Evolutionary conservation across 345 rosid species (phyloP).

Genomic region (Hibiscus syriacus): DNA sequence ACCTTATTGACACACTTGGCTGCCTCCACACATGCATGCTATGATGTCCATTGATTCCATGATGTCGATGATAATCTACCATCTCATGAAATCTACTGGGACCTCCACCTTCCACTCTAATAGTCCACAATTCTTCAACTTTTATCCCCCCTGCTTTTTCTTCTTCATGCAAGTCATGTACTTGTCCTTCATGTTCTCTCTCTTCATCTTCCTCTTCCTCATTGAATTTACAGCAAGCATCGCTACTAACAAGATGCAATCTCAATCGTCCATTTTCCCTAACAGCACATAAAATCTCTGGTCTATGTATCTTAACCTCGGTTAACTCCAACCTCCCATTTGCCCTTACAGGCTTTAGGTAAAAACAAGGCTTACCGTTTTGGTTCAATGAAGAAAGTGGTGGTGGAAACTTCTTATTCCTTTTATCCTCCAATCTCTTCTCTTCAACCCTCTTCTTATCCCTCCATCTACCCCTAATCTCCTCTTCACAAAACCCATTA

Average conservation of each 20-base stretch:
- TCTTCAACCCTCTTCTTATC: slow-evolving; percentile 10
- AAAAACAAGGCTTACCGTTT: slow-evolving; percentile 52
- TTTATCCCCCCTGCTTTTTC: slow-evolving; percentile 7
- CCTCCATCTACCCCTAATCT: slow-evolving; percentile 18
- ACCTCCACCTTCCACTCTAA: slow-evolving; percentile 27
- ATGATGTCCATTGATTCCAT: neutral
- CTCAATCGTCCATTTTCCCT: slow-evolving; percentile 61
- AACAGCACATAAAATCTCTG: slow-evolving; percentile 44
- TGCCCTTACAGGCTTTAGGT: slow-evolving; percentile 50
- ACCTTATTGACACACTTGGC: slow-evolving; percentile 57
- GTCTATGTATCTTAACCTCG: slow-evolving; percentile 48
- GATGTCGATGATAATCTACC: slow-evolving; percentile 16
- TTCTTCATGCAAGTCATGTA: neutral
- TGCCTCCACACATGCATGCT: slow-evolving; percentile 32
- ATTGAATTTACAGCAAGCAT: neutral
- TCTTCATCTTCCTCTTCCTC: slow-evolving; percentile 9
- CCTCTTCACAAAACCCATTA: slow-evolving; percentile 3
- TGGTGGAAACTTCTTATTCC: slow-evolving; percentile 48
- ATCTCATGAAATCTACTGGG: slow-evolving; percentile 37
- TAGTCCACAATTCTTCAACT: slow-evolving; percentile 24
- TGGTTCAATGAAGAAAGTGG: slow-evolving; percentile 54
- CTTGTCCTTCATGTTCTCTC: slow-evolving; percentile 7
- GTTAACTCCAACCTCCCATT: slow-evolving; percentile 68
- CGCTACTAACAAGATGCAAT: slow-evolving; percentile 36
- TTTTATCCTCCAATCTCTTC: slow-evolving; percentile 1